Evolutionary conservation across 2,329 filamentous ascomycete species (phyloP).

Genomic region (Neoascochyta sp.): DNA sequence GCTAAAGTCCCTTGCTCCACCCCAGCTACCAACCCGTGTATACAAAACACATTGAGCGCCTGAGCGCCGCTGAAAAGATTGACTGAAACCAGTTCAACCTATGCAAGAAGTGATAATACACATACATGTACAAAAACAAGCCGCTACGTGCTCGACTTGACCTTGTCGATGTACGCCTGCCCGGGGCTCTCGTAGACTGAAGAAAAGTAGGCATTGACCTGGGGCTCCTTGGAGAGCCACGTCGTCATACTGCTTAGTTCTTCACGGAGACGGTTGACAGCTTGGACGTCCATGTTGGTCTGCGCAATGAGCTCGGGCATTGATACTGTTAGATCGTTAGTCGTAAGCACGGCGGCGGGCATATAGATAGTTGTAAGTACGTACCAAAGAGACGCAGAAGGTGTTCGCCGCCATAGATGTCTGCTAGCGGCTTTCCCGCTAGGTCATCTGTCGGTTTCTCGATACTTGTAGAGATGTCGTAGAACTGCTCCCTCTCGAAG

Average conservation of each 20-base stretch:
- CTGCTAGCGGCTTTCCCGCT: constrained; percentile 67
- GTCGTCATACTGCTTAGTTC: constrained; percentile 81
- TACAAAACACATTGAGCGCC: too few species aligned
- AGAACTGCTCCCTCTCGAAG: constrained; percentile 87
- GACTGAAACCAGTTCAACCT: constrained; percentile 4
- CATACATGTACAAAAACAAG: constrained; percentile 1
- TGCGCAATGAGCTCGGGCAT: constrained; percentile 92
- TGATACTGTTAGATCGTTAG: constrained; percentile 56
- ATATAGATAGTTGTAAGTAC: too few species aligned
- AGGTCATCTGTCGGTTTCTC: constrained; percentile 58
- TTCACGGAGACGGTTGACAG: constrained; percentile 80
- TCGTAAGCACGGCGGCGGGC: too few species aligned
- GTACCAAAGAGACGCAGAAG: constrained; percentile 82
- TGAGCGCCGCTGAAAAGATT: constrained; percentile 10
- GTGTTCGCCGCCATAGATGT: constrained; percentile 92
- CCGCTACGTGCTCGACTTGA: constrained; percentile 39
- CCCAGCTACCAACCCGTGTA: too few species aligned
- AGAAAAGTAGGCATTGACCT: constrained; percentile 73
- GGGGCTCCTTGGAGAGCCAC: constrained; percentile 68
- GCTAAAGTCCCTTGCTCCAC: too few species aligned
- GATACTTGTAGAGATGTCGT: constrained; percentile 70
- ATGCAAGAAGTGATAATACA: constrained; percentile 17
- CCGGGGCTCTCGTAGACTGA: constrained; percentile 70
- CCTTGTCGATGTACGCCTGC: constrained; percentile 68
- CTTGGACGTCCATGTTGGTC: constrained; percentile 95